Percentiles rank a stretch among this genome's conserved stretches.
phyloP scores from a whole-genome alignment of 306 rosid species.

The Comarum palustre region DNA sequence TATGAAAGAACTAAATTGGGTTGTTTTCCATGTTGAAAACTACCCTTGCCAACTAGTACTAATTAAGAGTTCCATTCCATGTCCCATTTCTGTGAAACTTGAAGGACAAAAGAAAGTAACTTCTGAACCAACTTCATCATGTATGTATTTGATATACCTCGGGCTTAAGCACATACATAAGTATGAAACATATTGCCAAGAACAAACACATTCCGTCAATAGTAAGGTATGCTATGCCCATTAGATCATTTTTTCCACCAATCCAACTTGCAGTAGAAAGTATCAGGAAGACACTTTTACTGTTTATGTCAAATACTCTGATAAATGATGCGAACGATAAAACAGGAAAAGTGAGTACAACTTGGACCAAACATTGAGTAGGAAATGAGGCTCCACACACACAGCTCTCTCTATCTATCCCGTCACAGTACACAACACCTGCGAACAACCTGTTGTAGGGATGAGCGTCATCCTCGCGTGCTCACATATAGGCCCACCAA shows the following conservation, averaged over 20 bases:
- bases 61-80: no score
- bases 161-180: conserved; percentile 63
- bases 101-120: background rate
- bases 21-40: background rate
- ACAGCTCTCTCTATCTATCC: no score
- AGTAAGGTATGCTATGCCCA: conserved; percentile 62
- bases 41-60: background rate
- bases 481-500: no score
- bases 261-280: conserved; percentile 95
- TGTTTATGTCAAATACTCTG: no score
- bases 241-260: conserved; percentile 74
- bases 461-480: no score
- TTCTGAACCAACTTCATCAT: background rate
- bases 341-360: no score
- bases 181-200: conserved; percentile 60
- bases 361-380: no score
- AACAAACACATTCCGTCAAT: conserved; percentile 61
- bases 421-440: no score
- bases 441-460: no score
- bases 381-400: no score
- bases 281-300: no score
- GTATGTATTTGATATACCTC: conserved; percentile 47
- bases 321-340: no score
- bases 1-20: background rate
- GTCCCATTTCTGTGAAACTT: background rate